Evolutionary conservation across 2,329 filamentous ascomycete genomes (phyloP).

Genomic region (Trichoderma sp.): DNA sequence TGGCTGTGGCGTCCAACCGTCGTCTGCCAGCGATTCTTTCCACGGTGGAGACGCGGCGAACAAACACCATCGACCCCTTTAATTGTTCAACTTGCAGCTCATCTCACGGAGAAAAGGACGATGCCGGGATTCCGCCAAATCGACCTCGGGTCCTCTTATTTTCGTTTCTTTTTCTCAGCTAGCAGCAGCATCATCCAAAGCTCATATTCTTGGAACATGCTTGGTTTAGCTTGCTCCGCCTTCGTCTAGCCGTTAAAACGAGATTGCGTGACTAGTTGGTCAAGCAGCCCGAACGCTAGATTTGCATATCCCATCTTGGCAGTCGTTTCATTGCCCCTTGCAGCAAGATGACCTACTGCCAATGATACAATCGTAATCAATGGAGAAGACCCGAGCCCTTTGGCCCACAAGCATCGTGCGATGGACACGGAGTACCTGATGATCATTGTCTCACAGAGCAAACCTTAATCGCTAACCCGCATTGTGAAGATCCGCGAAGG

Average conservation of each 20-base stretch:
- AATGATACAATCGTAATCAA: background rate
- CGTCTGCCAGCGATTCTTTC: constrained; percentile 3
- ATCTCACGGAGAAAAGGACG: background rate
- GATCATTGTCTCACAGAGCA: constrained; percentile 10
- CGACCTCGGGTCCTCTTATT: background rate
- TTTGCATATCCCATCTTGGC: constrained; percentile 13
- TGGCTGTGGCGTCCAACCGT: constrained; percentile 4
- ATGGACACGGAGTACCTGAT: constrained; percentile 18
- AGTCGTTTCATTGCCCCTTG: constrained; percentile 3
- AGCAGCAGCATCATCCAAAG: background rate
- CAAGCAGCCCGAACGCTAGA: background rate
- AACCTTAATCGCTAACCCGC: constrained; percentile 11
- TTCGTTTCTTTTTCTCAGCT: background rate
- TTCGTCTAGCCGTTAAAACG: constrained; percentile 3
- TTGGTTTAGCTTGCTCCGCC: background rate
- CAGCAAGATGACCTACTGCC: background rate
- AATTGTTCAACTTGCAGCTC: background rate
- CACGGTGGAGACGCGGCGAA: constrained; percentile 21
- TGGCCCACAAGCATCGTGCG: constrained; percentile 19
- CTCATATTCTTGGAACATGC: background rate
- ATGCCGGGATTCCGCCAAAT: constrained; percentile 5
- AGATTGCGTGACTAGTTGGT: background rate
- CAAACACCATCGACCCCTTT: constrained; percentile 23
- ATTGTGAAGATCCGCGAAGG: background rate
- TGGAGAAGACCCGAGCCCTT: background rate